phyloP scores from a whole-genome alignment of 306 rosid genomes.

The Dalbergia cochinchinensis region DNA sequence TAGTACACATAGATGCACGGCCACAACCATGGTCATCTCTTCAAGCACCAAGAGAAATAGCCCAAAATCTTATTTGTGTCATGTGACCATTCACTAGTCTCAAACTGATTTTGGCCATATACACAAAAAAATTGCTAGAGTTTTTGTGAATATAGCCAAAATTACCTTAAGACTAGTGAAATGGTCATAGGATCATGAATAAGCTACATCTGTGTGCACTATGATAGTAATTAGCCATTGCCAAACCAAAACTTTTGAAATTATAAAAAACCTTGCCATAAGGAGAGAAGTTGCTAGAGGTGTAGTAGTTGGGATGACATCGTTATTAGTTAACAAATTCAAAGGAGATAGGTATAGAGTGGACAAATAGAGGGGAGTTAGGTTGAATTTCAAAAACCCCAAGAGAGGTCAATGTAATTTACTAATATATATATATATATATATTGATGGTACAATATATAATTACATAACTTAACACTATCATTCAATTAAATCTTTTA shows the following conservation, averaged over 20 bases:
- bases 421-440: no score
- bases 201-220: slow-evolving; percentile 24
- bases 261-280: slow-evolving; percentile 1
- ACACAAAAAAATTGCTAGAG: slow-evolving; percentile 60
- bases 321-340: no score
- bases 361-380: no score
- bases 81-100: slow-evolving; percentile 52
- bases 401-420: no score
- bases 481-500: no score
- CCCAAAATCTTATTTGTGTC: slow-evolving; percentile 51
- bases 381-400: no score
- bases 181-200: slow-evolving; percentile 55
- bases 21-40: slow-evolving; percentile 40
- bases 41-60: slow-evolving; percentile 48
- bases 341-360: no score
- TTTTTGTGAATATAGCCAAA: slow-evolving; percentile 61
- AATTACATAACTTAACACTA: no score
- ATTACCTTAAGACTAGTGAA: slow-evolving; percentile 62
- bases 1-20: not conserved
- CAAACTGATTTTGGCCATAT: slow-evolving; percentile 65
- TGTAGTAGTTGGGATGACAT: no score
- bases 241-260: slow-evolving; percentile 17
- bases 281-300: not conserved
- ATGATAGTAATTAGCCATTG: slow-evolving; percentile 35
- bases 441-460: no score